Percentiles rank a stretch among this genome's conserved stretches.
These are phyloP conservation scores for Bassia scoparia DNA, from an alignment of 148 eudicot species.

Conservation along the genomic window DNA sequence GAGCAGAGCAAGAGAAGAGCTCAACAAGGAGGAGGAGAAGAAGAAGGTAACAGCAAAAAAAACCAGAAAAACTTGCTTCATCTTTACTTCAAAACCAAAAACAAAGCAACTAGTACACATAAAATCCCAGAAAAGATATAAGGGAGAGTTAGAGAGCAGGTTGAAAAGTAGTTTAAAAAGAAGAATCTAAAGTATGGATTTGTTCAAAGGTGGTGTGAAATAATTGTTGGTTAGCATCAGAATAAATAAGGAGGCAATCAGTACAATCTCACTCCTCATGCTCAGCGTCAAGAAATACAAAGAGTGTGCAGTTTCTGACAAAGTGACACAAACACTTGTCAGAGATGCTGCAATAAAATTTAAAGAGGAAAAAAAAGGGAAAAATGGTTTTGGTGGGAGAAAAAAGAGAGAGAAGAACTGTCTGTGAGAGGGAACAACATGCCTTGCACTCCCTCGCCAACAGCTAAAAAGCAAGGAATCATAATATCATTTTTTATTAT, in stretches of 20 bases:
- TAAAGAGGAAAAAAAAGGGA: constrained; percentile 14
- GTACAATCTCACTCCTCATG: constrained; percentile 18
- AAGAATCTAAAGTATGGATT: constrained; percentile 24
- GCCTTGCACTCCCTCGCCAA: constrained; percentile 49
- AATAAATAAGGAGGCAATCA: background rate
- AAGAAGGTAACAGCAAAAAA: constrained; percentile 33
- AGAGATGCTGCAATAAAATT: constrained; percentile 11
- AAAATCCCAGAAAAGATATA: constrained; percentile 11
- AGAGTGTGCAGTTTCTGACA: constrained; percentile 39
- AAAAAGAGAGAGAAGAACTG: too few species aligned
- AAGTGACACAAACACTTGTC: constrained; percentile 35
- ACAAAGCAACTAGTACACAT: background rate
- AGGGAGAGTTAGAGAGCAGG: constrained; percentile 7
- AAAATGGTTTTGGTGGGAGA: constrained; percentile 35
- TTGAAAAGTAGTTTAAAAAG: constrained; percentile 15
- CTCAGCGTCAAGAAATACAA: constrained; percentile 19
- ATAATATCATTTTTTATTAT: too few species aligned
- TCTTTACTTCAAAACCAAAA: constrained; percentile 20
- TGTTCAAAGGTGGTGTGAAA: constrained; percentile 22
- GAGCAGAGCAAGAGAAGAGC: constrained; percentile 51
- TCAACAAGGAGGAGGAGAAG: constrained; percentile 38
- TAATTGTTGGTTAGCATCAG: constrained; percentile 15
- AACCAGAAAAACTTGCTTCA: constrained; percentile 29
- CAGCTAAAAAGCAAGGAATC: constrained; percentile 26
- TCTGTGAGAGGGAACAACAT: constrained; percentile 47